phyloP scores from a whole-genome alignment of 139 green algal genomes.

The Mesotaenium endlicherianum region DNA sequence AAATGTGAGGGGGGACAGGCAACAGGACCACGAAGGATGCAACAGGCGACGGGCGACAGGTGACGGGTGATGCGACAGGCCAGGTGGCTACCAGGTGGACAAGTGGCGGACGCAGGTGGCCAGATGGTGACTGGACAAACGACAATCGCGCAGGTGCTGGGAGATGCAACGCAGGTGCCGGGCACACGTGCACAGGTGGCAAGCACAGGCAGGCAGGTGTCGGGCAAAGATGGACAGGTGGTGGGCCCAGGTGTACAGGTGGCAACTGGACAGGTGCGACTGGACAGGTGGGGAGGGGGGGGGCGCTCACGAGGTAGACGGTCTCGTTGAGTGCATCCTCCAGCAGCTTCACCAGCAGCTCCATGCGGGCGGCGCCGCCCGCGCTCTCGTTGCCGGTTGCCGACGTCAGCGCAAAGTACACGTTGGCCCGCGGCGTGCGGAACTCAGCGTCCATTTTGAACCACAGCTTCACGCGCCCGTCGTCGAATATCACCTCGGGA shows the following conservation, averaged over 20 bases:
- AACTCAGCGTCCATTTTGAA: constrained; percentile 80
- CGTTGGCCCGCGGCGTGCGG: constrained; percentile 61
- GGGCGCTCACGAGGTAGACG: constrained; percentile 77
- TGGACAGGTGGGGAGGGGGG: no score
- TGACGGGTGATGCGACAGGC: no score
- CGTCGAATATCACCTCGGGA: constrained; percentile 67
- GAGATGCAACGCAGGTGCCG: no score
- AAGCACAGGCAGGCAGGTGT: not conserved
- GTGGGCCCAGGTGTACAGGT: not conserved
- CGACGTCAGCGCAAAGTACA: constrained; percentile 66
- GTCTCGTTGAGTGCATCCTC: constrained; percentile 85
- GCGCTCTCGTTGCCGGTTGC: constrained; percentile 53
- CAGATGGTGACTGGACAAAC: no score
- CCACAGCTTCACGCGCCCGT: constrained; percentile 72
- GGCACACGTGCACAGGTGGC: not conserved
- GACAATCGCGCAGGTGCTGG: no score
- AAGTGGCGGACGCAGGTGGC: no score
- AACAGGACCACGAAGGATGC: no score
- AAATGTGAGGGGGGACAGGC: no score
- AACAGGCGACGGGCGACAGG: no score
- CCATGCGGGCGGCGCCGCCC: constrained; percentile 43
- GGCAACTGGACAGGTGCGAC: not conserved
- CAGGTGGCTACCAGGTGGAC: no score
- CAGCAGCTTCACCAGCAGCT: constrained; percentile 75
- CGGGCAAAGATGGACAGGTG: not conserved